Conservation (phyloP, 768 basidiomycete species). For the Tylopilus subfusipes region DNA sequence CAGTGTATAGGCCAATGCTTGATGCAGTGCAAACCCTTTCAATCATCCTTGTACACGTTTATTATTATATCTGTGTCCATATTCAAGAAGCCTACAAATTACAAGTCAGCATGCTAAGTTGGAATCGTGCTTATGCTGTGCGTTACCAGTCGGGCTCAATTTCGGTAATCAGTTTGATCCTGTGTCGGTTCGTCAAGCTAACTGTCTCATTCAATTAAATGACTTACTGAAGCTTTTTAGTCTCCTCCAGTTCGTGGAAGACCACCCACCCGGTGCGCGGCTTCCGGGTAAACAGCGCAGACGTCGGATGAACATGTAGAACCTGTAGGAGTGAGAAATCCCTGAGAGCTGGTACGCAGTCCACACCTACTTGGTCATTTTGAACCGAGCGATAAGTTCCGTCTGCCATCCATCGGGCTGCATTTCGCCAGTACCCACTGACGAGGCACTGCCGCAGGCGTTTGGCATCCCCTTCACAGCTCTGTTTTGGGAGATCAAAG, state of each 20-base stretch:
- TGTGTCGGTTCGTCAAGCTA: slow-evolving; percentile 27
- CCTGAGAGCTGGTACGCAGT: neutral
- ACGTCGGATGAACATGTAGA: slow-evolving; percentile 89
- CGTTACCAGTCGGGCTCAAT: slow-evolving; percentile 91
- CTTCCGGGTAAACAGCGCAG: slow-evolving; percentile 90
- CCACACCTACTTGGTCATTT: slow-evolving; percentile 67
- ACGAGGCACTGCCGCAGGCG: slow-evolving; percentile 85
- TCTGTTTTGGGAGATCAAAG: slow-evolving; percentile 76
- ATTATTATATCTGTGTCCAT: slow-evolving; percentile 47
- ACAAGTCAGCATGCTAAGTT: slow-evolving; percentile 1
- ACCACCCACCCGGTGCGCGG: slow-evolving; percentile 91
- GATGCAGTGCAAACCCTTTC: neutral
- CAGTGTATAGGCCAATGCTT: no score
- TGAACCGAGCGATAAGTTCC: slow-evolving; percentile 89
- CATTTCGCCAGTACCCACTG: slow-evolving; percentile 92
- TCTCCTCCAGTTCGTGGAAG: slow-evolving; percentile 95
- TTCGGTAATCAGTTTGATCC: slow-evolving; percentile 90
- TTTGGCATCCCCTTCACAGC: slow-evolving; percentile 86
- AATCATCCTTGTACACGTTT: slow-evolving; percentile 18
- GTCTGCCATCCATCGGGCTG: slow-evolving; percentile 86
- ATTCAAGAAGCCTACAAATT: slow-evolving; percentile 42
- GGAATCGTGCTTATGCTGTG: neutral
- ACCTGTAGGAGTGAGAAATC: slow-evolving; percentile 42
- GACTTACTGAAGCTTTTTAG: slow-evolving; percentile 85
- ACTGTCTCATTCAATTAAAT: no score